phyloP scores from a whole-genome alignment of 2,329 filamentous ascomycete species.

The Chaetomiaceae sp. region DNA sequence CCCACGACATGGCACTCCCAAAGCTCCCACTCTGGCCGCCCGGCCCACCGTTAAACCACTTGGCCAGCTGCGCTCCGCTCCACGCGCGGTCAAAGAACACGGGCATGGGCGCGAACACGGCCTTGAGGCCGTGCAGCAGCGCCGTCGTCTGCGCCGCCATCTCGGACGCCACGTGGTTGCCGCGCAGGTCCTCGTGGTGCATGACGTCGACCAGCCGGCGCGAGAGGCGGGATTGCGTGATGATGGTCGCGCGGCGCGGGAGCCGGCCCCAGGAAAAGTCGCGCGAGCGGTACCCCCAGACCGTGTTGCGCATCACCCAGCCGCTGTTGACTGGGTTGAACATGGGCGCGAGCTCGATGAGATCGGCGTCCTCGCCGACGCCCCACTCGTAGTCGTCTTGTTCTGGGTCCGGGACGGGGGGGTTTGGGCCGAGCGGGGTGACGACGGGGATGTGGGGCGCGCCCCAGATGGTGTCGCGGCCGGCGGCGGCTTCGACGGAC shows the following conservation, averaged over 20 bases:
- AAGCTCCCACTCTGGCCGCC: constrained; percentile 51
- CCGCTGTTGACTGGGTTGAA: constrained; percentile 69
- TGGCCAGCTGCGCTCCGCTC: constrained; percentile 49
- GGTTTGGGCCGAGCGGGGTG: constrained; percentile 52
- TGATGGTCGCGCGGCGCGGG: constrained; percentile 70
- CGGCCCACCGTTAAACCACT: constrained; percentile 58
- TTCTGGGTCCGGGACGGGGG: constrained; percentile 23
- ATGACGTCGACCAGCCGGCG: constrained; percentile 68
- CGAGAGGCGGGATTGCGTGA: constrained; percentile 70
- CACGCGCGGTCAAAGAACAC: constrained; percentile 75
- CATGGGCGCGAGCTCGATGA: constrained; percentile 65
- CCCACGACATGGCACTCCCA: constrained; percentile 57
- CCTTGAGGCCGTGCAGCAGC: constrained; percentile 73
- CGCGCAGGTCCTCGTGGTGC: constrained; percentile 70
- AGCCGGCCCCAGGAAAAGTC: constrained; percentile 50
- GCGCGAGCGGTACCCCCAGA: constrained; percentile 60
- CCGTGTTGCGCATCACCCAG: constrained; percentile 66
- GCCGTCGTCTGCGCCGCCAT: constrained; percentile 73
- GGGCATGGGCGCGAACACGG: constrained; percentile 72
- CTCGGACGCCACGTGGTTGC: constrained; percentile 73
- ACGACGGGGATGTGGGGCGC: constrained; percentile 55
- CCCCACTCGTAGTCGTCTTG: constrained; percentile 31
- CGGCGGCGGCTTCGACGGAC: constrained; percentile 53
- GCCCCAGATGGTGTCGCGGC: constrained; percentile 62
- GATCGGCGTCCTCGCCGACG: constrained; percentile 31